Evolutionary conservation across 371 early-diverging fungal species (phyloP), one percentile per base, ranked within the genome.

Genomic region (Saksenaea vasiformis): DNA sequence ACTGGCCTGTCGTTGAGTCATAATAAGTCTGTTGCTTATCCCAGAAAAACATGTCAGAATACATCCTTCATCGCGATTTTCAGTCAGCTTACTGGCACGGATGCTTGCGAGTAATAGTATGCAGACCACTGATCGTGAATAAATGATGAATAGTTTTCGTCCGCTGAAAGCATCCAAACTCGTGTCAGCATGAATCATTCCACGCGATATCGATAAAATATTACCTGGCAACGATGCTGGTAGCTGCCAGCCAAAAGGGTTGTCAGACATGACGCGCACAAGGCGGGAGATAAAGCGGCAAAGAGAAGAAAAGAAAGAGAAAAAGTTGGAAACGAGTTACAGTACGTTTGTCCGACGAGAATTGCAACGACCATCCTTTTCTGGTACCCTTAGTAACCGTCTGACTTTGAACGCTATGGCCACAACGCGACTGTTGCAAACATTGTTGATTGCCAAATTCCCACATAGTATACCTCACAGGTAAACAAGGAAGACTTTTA

Each of bases 171-270:
- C 31, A 31, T 31, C 22, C 51, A 47, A 10, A 17, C 19, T 10
- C 10, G 24, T 5, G 26, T 47, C 51, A 47, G 51, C 22, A 47
- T 22, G 27, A 47, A 19, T 47, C 31, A 31, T 31, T 31, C 24
- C 7, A 22, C 51, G 8, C 19, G 35, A 15, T 61, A 3, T 13
- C 36, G 1, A 26, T 53, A 14, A 38, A 9, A 7, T 35, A 31
- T 37, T 37, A 54, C 11, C 22, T 53, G 61, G 28, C 15, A 47
- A n/a, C 9, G 58, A 53, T 24, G 47, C 27, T 28, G 60, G 60
- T 17, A 59, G 17, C 60, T 59, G 60, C 60, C 60, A 59, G 31
- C 15, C 47, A 19, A 59, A 59, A n/a, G 60, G 60, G 17, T 31
- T 28, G 28, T 59, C 60, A 19, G 39, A 44, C 34, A 47, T 47